Evolutionary conservation across 805 yeast species (phyloP), one percentile per base, ranked within the genome.

Genomic region (Wickerhamiella hasegawae): DNA sequence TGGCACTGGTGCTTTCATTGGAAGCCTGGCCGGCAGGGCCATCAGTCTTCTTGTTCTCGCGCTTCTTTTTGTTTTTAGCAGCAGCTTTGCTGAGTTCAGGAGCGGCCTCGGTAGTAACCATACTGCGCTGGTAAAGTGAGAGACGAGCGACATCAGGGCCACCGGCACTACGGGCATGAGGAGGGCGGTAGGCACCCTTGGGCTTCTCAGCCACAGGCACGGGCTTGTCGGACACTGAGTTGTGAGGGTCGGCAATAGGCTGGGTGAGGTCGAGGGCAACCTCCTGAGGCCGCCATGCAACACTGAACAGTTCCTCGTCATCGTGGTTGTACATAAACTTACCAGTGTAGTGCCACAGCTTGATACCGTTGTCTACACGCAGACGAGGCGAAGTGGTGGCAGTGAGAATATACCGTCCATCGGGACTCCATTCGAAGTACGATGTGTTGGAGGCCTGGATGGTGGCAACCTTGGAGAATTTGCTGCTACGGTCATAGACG

Each of bases 391-490:
- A 74, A 0, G 97, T 90, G 4, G 97, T 92, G 15, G 98, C 97
- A 12, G 97, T 87, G 56, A 90, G 62, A 39, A 90, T 73, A 52
- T 68, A 84, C 51, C 90, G 74, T 26, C 98, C 97, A 59, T 90
- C 93, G 8, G 99, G 99, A 2, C 92, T 76, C 98, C 98, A 90
- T 55, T 81, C 82, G 56, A 95, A 87, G 31, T 78, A 92, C n/a
- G 93, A 77, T 12, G 97, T 84, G 62, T 90, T 92, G 31, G 94
- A 62, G 11, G 97, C 98, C 52, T 82, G 81, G 51, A 90, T 78
- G 15, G 81, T 68, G 16, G 84, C 66, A 35, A 90, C 71, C 55
- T 81, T 80, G 37, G 66, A 60, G 56, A 84, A 87, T 57, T 80
- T 78, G 53, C 77, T 74, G 55, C 75, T 82, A 54, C 96, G 79